Evolutionary conservation across 306 rosid species (phyloP), one percentile per base, ranked within the genome.

Genomic region (Glycine tomentella): DNA sequence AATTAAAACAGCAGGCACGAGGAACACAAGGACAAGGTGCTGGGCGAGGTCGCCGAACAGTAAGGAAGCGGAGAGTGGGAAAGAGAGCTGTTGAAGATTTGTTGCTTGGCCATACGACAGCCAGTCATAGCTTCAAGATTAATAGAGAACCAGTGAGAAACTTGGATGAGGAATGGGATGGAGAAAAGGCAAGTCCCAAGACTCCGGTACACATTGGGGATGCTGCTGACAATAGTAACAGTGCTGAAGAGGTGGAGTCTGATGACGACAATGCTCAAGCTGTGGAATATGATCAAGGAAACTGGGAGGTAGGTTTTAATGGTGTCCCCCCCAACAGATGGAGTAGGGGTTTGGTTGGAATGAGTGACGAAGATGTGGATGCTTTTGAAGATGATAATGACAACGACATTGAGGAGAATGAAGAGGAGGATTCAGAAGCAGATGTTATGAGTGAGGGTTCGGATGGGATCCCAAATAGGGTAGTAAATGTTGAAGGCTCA

Each of bases 11-110:
- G 55, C 89, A 85, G 63, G 92, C 86, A 3, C 86, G 78, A 57
- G 90, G 83, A 81, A 61, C 89, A 17, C 91, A 79, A 62, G 91
- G 90, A 71, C 91, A 87, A 76, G 92, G 84, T 58, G 90, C 97
- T 59, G 89, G 89, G 45, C 91, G 99, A 57, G 98, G 99, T 9
- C 98, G 91, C 55, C 94, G 99, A 6, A 93, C 99, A 0, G 91
- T 93, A 65, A 87, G 99, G 88, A 92, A 92, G 82, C 88, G 93
- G 55, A 87, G 97, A 88, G 86, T 84, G 50, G 95, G 86, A 69
- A 89, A 89, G 83, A 87, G 91, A 83, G 88, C 85, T 80, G 90
- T 89, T 9, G 93, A 90, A 81, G 93, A 91, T 83, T 86, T 87
- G 59, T 83, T 83, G 68, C 69, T 78, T 33, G 87, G 87, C 61